Percentiles rank a stretch among this genome's conserved stretches.
Evolutionary conservation across 2,329 filamentous ascomycete genomes (phyloP).

Genomic region (Fusarium equiseti): DNA sequence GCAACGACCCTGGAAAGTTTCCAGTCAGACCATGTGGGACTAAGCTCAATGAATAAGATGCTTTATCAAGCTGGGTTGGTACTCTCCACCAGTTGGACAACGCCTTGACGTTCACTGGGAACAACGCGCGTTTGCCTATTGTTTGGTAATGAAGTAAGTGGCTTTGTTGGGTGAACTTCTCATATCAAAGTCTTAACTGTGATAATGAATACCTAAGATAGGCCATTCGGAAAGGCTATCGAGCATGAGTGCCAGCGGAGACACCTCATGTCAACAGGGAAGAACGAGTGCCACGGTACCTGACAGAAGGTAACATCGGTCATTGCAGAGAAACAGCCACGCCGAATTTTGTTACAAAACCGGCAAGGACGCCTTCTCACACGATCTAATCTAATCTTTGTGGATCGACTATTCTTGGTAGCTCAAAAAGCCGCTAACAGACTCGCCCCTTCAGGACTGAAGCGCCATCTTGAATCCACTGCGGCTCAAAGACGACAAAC

Average conservation of each 20-base stretch:
- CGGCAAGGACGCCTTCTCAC: not conserved
- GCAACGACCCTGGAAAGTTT: not conserved
- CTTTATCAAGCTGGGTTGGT: not conserved
- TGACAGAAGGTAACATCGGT: not conserved
- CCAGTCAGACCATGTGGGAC: not conserved
- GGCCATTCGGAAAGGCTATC: not conserved
- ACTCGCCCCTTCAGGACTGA: slow-evolving; percentile 14
- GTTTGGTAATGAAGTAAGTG: not conserved
- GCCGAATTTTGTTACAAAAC: not conserved
- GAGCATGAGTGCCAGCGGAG: not conserved
- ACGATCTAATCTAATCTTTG: slow-evolving; percentile 29
- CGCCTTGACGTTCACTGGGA: not conserved
- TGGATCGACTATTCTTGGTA: not conserved
- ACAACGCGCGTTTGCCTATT: slow-evolving; percentile 2
- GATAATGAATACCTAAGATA: not conserved
- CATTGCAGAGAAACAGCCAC: not conserved
- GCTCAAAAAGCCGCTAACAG: not conserved
- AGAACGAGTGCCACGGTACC: not conserved
- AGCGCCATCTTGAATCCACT: slow-evolving; percentile 10
- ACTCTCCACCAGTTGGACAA: not conserved
- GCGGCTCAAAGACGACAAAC: not conserved
- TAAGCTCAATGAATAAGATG: not conserved
- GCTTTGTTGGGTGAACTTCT: not conserved
- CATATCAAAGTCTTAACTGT: not conserved
- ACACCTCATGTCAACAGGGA: not conserved